Conservation (phyloP, 2,329 filamentous ascomycete genomes). For the Pyrenochaeta sp. region DNA sequence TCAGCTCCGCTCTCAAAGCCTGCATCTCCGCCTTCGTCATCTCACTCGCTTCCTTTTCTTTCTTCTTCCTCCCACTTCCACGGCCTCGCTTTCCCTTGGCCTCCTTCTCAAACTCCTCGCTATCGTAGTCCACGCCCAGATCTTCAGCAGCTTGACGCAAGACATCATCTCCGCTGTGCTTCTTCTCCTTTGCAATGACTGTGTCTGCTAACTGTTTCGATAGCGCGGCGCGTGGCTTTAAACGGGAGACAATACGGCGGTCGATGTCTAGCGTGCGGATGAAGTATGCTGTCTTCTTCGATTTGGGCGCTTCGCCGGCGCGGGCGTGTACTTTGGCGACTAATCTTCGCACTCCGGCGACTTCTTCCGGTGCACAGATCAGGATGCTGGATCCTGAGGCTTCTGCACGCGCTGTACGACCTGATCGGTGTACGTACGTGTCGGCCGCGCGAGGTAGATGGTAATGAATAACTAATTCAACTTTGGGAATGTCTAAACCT, state of each 20-base stretch:
- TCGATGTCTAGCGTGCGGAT: constrained; percentile 87
- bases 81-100: constrained; percentile 66
- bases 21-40: constrained; percentile 78
- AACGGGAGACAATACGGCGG: constrained; percentile 75
- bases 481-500: constrained; percentile 89
- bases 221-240: constrained; percentile 79
- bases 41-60: constrained; percentile 73
- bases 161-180: constrained; percentile 83
- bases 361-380: constrained; percentile 91
- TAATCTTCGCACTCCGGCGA: constrained; percentile 81
- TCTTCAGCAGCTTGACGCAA: constrained; percentile 86
- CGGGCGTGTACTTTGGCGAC: constrained; percentile 85
- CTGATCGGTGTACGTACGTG: constrained; percentile 93
- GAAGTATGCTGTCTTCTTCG: constrained; percentile 66
- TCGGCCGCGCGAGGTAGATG: constrained; percentile 92
- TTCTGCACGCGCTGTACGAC: constrained; percentile 87
- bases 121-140: constrained; percentile 91
- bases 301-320: constrained; percentile 57
- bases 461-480: constrained; percentile 93
- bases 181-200: constrained; percentile 85
- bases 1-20: constrained; percentile 75
- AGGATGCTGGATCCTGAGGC: constrained; percentile 82
- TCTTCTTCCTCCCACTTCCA: constrained; percentile 76
- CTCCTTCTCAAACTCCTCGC: constrained; percentile 77
- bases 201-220: constrained; percentile 90